Percentiles rank a stretch among this genome's conserved stretches.
phyloP scores from a whole-genome alignment of 495 filamentous ascomycete species.

The Bombardia bombarda region DNA sequence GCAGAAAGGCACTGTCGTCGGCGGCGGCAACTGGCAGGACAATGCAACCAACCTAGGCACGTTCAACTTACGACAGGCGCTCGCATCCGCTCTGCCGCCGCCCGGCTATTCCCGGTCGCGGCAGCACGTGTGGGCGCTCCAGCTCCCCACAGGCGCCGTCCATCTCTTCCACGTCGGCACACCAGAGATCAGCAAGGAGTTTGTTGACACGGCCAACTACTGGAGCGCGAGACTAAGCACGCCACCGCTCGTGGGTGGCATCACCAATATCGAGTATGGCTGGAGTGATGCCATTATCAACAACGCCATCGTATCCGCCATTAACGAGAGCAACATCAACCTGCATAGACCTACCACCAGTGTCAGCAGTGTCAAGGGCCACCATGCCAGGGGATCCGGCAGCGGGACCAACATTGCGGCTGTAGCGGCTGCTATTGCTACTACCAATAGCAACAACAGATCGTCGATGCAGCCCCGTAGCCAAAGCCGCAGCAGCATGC shows the following conservation, averaged over 20 bases:
- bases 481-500: constrained; percentile 34
- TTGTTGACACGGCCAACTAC: constrained; percentile 92
- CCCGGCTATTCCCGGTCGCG: constrained; percentile 88
- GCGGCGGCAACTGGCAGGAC: constrained; percentile 95
- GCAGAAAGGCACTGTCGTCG: constrained; percentile 57
- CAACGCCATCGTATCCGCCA: constrained; percentile 50
- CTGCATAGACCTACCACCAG: constrained; percentile 14
- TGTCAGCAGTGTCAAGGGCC: constrained; percentile 20
- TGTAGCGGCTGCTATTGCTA: constrained; percentile 5
- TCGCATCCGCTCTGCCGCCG: constrained; percentile 80
- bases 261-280: constrained; percentile 96
- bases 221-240: constrained; percentile 94
- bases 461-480: constrained; percentile 36
- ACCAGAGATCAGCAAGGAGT: constrained; percentile 88
- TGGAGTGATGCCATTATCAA: constrained; percentile 91
- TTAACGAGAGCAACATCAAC: constrained; percentile 32
- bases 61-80: constrained; percentile 85
- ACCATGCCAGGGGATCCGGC: constrained; percentile 36
- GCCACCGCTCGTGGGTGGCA: constrained; percentile 80
- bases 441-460: constrained; percentile 15
- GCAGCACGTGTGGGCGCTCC: constrained; percentile 93
- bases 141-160: constrained; percentile 83
- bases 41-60: constrained; percentile 81
- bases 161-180: constrained; percentile 98
- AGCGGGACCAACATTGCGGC: constrained; percentile 25